These are phyloP conservation scores for Cokeromyces recurvatus DNA, from an alignment of 371 early-diverging fungal species.

Conservation along the genomic window DNA sequence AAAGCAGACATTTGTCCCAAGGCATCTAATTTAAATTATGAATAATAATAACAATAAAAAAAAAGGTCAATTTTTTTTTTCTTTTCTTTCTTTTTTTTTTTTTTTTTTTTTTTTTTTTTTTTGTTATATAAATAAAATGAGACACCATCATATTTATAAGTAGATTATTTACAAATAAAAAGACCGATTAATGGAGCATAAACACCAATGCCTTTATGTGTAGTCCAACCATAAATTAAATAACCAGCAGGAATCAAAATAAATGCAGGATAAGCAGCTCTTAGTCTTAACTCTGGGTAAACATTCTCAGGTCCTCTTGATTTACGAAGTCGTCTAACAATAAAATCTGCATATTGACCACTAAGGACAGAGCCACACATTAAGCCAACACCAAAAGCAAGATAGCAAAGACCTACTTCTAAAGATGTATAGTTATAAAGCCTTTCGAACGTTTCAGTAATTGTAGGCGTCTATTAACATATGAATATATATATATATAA, in stretches of 20 bases:
- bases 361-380: conserved; percentile 42
- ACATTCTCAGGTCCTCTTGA: conserved; percentile 4
- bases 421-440: conserved; percentile 28
- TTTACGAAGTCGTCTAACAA: conserved; percentile 24
- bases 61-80: not conserved
- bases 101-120: not conserved
- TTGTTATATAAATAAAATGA: too few relatives aligned
- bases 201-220: conserved; percentile 27
- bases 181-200: conserved; percentile 49
- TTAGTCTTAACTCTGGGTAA: conserved; percentile 40
- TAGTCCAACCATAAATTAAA: conserved; percentile 51
- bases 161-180: conserved; percentile 38
- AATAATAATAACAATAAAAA: too few relatives aligned
- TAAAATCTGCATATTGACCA: conserved; percentile 43
- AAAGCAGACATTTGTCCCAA: conserved; percentile 34
- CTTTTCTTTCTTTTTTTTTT: not conserved
- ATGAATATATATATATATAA: not conserved
- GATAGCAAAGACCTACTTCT: conserved; percentile 42
- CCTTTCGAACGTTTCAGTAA: conserved; percentile 32
- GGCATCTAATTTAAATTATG: too few relatives aligned
- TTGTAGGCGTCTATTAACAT: conserved; percentile 29
- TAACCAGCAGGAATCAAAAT: conserved; percentile 48
- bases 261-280: conserved; percentile 40
- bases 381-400: conserved; percentile 43
- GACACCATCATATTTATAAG: too few relatives aligned